phyloP scores from a whole-genome alignment of 2,329 filamentous ascomycete species.

The Epichloe coenophiala region DNA sequence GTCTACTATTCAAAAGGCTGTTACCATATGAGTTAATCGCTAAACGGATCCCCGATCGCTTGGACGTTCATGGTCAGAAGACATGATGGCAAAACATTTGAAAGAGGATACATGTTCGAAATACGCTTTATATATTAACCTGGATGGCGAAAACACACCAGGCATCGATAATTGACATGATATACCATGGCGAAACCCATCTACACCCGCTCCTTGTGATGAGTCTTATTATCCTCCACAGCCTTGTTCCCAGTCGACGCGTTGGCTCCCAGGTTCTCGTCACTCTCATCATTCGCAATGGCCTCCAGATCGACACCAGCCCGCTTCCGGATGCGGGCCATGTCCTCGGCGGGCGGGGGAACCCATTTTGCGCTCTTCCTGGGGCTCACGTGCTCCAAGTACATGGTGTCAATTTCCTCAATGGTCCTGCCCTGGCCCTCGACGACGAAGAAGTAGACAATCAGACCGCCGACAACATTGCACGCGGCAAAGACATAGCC shows the following conservation, averaged over 20 bases:
- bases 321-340: slow-evolving; percentile 26
- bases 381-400: slow-evolving; percentile 49
- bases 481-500: slow-evolving; percentile 42
- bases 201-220: neutral
- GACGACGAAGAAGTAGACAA: slow-evolving; percentile 41
- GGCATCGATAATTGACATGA: neutral
- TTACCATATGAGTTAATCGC: too few relatives aligned
- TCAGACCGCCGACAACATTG: slow-evolving; percentile 34
- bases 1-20: too few relatives aligned
- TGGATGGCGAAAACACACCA: neutral
- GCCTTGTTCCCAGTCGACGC: neutral
- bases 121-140: neutral
- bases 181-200: neutral
- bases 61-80: too few relatives aligned
- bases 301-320: slow-evolving; percentile 26
- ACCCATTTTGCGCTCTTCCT: slow-evolving; percentile 47
- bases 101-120: neutral
- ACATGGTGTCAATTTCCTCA: slow-evolving; percentile 36
- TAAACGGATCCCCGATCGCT: too few relatives aligned
- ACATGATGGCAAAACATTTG: too few relatives aligned
- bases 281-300: slow-evolving; percentile 2
- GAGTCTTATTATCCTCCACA: neutral
- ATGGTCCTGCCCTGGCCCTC: slow-evolving; percentile 42
- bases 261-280: neutral
- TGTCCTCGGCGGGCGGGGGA: slow-evolving; percentile 30